Evolutionary conservation across 805 yeast genomes (phyloP).

Genomic region (Wickerhamiella domercqiae): DNA sequence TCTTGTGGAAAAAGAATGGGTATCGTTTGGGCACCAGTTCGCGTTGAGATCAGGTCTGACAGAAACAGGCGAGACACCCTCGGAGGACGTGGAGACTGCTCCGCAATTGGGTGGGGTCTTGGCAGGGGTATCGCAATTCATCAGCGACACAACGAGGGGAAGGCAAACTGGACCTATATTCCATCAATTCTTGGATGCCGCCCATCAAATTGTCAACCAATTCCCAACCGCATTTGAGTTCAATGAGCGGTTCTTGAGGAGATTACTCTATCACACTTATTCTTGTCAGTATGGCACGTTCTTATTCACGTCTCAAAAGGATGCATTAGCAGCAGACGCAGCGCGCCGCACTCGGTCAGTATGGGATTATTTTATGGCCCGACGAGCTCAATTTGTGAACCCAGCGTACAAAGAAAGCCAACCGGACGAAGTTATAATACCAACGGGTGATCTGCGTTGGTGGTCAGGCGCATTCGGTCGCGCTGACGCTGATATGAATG

Average conservation of each 20-base stretch:
- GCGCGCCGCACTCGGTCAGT: slow-evolving; percentile 50
- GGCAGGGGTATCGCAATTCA: slow-evolving; percentile 30
- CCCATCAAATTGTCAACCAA: slow-evolving; percentile 62
- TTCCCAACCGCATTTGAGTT: slow-evolving; percentile 65
- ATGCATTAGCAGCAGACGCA: slow-evolving; percentile 33
- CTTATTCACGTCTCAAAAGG: slow-evolving; percentile 57
- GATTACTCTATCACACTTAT: slow-evolving; percentile 74
- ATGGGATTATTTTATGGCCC: slow-evolving; percentile 84
- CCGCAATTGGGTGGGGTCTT: slow-evolving; percentile 28
- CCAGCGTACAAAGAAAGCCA: slow-evolving; percentile 24
- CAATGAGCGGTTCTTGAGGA: slow-evolving; percentile 71
- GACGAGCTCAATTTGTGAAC: slow-evolving; percentile 55
- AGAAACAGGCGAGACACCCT: neutral
- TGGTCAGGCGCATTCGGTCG: slow-evolving; percentile 82
- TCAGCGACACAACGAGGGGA: slow-evolving; percentile 16
- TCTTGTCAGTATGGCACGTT: slow-evolving; percentile 95
- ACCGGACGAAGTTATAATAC: slow-evolving; percentile 14
- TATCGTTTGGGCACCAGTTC: slow-evolving; percentile 85
- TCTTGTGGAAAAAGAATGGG: slow-evolving; percentile 87
- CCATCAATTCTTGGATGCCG: slow-evolving; percentile 85
- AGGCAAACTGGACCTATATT: slow-evolving; percentile 71
- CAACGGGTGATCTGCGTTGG: slow-evolving; percentile 34
- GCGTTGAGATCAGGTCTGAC: slow-evolving; percentile 36
- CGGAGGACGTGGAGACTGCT: slow-evolving; percentile 22
- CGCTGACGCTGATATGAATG: slow-evolving; percentile 50